A percentile compares a stretch with the other conserved stretches of the same genome.
These are phyloP conservation scores for Rhizopogon parksii DNA, from an alignment of 1,284 basidiomycete species.

Conservation along the genomic window DNA sequence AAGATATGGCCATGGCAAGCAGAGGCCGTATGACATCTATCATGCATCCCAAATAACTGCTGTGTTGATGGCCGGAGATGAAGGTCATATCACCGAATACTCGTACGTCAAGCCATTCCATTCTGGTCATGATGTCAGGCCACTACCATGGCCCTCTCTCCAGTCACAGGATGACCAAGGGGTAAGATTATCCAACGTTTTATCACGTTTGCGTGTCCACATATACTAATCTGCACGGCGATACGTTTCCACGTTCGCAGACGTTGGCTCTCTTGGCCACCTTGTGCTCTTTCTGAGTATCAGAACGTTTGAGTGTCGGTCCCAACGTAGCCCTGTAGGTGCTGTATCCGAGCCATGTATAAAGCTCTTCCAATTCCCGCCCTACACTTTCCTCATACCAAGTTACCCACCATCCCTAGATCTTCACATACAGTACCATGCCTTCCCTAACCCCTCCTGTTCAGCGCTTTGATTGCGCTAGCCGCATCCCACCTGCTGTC, in stretches of 20 bases:
- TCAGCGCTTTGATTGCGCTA: not conserved
- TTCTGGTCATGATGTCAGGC: not conserved
- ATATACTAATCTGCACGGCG: not conserved
- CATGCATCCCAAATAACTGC: not conserved
- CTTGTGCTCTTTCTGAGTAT: slow-evolving; percentile 6
- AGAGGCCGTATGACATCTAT: not conserved
- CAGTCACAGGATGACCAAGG: not conserved
- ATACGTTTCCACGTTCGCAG: not conserved
- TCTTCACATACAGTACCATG: not conserved
- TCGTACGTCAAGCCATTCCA: not conserved
- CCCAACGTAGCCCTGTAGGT: not conserved
- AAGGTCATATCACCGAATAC: not conserved
- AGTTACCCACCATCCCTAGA: not conserved
- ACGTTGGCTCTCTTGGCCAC: slow-evolving; percentile 4
- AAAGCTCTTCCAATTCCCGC: slow-evolving; percentile 2
- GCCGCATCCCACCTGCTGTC: slow-evolving; percentile 28
- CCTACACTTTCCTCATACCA: not conserved
- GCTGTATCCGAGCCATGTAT: not conserved
- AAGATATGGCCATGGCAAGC: not conserved
- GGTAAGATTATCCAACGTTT: not conserved
- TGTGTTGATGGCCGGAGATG: not conserved
- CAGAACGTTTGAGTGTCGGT: not conserved
- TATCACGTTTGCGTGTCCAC: not conserved
- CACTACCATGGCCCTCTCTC: not conserved
- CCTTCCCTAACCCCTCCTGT: not conserved